These are phyloP conservation scores for Solanum microdontum DNA, from an alignment of 257 asterid species.

Conservation along the genomic window DNA sequence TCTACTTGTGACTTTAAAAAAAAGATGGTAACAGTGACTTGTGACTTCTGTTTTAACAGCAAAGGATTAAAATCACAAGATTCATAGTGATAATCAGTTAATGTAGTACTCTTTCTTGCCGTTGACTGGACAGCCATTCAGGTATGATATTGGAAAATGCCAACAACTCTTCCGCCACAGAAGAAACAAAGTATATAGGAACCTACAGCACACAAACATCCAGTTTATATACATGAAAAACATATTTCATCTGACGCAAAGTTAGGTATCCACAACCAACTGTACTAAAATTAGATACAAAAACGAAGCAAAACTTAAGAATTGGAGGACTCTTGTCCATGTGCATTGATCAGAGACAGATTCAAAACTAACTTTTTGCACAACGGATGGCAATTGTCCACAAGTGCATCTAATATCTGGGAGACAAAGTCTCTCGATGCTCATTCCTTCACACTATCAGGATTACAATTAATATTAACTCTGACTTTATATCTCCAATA, in stretches of 20 bases:
- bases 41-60: neutral
- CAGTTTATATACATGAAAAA: neutral
- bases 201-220: slow-evolving; percentile 34
- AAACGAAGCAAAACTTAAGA: neutral
- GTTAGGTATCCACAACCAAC: neutral
- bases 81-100: neutral
- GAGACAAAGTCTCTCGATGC: neutral
- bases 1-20: neutral
- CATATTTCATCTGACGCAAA: neutral
- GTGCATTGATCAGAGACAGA: neutral
- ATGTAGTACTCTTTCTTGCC: slow-evolving; percentile 52
- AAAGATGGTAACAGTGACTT: neutral
- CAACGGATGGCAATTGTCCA: neutral
- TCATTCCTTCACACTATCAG: neutral
- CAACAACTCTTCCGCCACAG: slow-evolving; percentile 78
- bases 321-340: neutral
- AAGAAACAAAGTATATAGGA: slow-evolving; percentile 66
- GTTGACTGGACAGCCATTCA: slow-evolving; percentile 68
- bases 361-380: neutral
- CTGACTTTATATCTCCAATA: neutral
- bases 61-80: slow-evolving; percentile 3
- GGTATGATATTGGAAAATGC: slow-evolving; percentile 67
- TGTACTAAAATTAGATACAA: neutral
- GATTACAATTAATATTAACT: neutral
- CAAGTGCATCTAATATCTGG: neutral